Conservation (phyloP, 2,329 filamentous ascomycete species). For the Aaosphaeria pasadenensis region DNA sequence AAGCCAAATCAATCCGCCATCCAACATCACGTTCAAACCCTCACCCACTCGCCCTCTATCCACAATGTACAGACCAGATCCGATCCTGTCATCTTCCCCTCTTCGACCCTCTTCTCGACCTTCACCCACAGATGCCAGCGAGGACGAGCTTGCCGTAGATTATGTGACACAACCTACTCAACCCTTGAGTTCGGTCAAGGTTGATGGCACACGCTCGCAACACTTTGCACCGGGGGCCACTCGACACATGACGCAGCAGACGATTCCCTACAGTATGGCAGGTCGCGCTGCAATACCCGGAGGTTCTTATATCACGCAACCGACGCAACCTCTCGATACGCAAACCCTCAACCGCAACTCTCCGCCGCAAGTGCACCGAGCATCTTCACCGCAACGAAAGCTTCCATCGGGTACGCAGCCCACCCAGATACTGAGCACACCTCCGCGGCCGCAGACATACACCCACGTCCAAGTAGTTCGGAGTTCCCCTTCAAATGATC, state of each 20-base stretch:
- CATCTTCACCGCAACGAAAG: background rate
- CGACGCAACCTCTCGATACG: constrained; percentile 8
- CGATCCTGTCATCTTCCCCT: constrained; percentile 30
- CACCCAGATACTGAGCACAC: constrained; percentile 55
- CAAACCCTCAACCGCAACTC: constrained; percentile 19
- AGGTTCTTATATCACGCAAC: background rate
- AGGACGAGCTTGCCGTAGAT: constrained; percentile 50
- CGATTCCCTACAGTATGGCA: background rate
- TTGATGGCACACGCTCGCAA: background rate
- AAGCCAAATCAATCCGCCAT: too few relatives aligned
- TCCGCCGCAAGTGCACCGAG: constrained; percentile 2
- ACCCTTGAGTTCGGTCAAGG: background rate
- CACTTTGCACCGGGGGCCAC: background rate
- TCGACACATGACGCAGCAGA: background rate
- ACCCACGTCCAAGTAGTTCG: constrained; percentile 74
- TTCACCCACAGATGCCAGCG: constrained; percentile 22
- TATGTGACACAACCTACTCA: constrained; percentile 23
- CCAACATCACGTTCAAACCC: too few relatives aligned
- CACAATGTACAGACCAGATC: constrained; percentile 32
- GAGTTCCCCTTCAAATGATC: constrained; percentile 68
- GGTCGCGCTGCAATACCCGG: background rate
- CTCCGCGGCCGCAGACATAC: constrained; percentile 30
- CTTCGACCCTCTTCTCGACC: constrained; percentile 2
- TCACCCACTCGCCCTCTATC: background rate
- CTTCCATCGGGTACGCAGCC: constrained; percentile 51